Base-by-base conservation (phyloP, 1,139 yeast species). In the Starmera stellimalicola region DNA sequence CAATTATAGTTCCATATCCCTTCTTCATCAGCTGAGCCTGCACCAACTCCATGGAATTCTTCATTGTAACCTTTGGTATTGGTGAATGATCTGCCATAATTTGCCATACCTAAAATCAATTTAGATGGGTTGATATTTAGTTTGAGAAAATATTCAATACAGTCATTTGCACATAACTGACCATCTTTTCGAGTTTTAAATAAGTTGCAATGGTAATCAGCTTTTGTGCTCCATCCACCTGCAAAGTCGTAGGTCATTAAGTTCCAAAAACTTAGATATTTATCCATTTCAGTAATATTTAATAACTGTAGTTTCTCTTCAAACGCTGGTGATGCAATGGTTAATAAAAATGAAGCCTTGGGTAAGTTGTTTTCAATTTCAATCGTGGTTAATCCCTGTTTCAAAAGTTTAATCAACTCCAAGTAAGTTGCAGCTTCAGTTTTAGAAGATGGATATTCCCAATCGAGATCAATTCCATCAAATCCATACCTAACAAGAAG, bases 381-480 rank as follows among this genome's bases (percentile, higher is more conserved):
- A 16, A 64, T 39, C 2, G 40, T 32, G 38, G 67, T 62, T 37
- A 83, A 51, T 23, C 53, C 58, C 0, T 26, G 32, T 28, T 80
- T 62, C 12, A 83, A 47, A 10, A 40, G 44, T 19, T 47, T 47
- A 9, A 82, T 55, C 25, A 84, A 45, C 10, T 55, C 53, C 1
- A 72, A 62, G 38, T 77, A 66, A 32, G 54, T 52, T 1, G 44
- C 36, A 1, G 75, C 73, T 40, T 83, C 78, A 1, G 52, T 45
- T 3, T 47, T 45, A 28, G 57, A 63, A 16, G 58, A 52, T 0
- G 96, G 95, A 45, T 79, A 88, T 54, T 91, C 98, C 96, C 96
- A 91, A 57, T 91, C 98, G 24, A 91, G 60, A 54, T 91, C 98
- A 33, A 91, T 63, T 0, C 98, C 97, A 53, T 91, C 97, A 48